Base-by-base conservation (phyloP, 257 asterid species). In the Gentiana straminea region DNA sequence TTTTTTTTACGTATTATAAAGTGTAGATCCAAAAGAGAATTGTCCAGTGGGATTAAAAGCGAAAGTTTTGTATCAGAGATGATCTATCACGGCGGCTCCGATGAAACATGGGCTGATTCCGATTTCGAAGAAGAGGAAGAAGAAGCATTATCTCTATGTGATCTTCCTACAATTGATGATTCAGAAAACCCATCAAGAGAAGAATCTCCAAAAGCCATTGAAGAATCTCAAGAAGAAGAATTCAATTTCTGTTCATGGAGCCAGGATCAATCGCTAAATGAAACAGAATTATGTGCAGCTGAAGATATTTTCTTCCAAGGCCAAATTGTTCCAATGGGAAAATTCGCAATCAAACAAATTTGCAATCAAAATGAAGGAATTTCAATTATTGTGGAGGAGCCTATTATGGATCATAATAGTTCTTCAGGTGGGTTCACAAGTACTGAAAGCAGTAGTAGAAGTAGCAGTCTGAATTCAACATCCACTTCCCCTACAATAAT, bases 281-380 rank as follows among this genome's bases (percentile, higher is more conserved):
- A 79, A 43, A 66, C 84, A 0, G 88, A 84, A 63, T 84, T 84
- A 95, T 84, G 94, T 13, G 75, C 79, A 0, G 96, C 95, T 1
- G 98, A 91, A 58, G 88, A 86, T 10, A 68, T 91, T 33, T 91
- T 91, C 48, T 83, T 77, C 72, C 78, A 66, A 56, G 98, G 98
- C 41, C 92, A 78, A 66, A 82, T 91, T 47, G 75, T 91, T 35
- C 95, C 98, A 0, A 10, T 81, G 4, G 84, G 94, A 36, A 70
- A 84, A 33, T 82, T 94, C 24, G 24, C 24, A 24, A 24, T 24
- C 24, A 24, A 24, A 24, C 24, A 24, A 24, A 41, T 5, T 5
- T 60, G 58, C 11, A 47, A 55, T 11, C 10, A 39, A 3, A 51
- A 44, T 7, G 57, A 37, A 6, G 53, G 72, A 43, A 39, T 75